These are phyloP conservation scores for Atkinsonella texensis DNA, from an alignment of 2,329 filamentous ascomycete genomes.

Conservation along the genomic window DNA sequence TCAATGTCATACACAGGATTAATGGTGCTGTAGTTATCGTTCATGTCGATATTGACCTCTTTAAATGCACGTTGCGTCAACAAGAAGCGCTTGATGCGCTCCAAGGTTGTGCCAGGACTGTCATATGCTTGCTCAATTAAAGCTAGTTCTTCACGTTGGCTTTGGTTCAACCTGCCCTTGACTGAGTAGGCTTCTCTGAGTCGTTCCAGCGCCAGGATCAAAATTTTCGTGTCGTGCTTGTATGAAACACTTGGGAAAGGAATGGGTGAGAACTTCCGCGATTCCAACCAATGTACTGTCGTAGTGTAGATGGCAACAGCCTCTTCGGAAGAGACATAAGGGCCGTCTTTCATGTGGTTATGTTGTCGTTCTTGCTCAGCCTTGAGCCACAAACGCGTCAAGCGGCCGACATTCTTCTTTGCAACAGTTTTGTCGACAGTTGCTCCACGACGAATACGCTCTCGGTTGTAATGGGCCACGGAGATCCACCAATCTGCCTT, in stretches of 20 bases:
- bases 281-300: slow-evolving; percentile 97
- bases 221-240: slow-evolving; percentile 98
- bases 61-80: slow-evolving; percentile 97
- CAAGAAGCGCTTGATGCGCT: slow-evolving; percentile 93
- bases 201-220: slow-evolving; percentile 88
- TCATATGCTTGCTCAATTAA: slow-evolving; percentile 98
- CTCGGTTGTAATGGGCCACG: slow-evolving; percentile 96
- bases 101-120: slow-evolving; percentile 88
- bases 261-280: slow-evolving; percentile 95
- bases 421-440: slow-evolving; percentile 98
- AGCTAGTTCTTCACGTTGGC: slow-evolving; percentile 90
- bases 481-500: slow-evolving; percentile 99
- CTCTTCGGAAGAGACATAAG: slow-evolving; percentile 96
- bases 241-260: slow-evolving; percentile 98
- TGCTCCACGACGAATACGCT: slow-evolving; percentile 88
- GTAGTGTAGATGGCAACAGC: slow-evolving; percentile 98
- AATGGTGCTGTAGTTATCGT: slow-evolving; percentile 98
- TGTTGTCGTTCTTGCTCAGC: slow-evolving; percentile 96
- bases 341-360: slow-evolving; percentile 98
- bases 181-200: slow-evolving; percentile 94
- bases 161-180: slow-evolving; percentile 93
- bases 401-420: slow-evolving; percentile 93
- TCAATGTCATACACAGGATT: slow-evolving; percentile 99
- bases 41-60: slow-evolving; percentile 99
- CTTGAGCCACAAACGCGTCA: slow-evolving; percentile 94